These are phyloP conservation scores for Globisporangium spiculum DNA, from an alignment of 352 stramenopile genomes.

Conservation along the genomic window DNA sequence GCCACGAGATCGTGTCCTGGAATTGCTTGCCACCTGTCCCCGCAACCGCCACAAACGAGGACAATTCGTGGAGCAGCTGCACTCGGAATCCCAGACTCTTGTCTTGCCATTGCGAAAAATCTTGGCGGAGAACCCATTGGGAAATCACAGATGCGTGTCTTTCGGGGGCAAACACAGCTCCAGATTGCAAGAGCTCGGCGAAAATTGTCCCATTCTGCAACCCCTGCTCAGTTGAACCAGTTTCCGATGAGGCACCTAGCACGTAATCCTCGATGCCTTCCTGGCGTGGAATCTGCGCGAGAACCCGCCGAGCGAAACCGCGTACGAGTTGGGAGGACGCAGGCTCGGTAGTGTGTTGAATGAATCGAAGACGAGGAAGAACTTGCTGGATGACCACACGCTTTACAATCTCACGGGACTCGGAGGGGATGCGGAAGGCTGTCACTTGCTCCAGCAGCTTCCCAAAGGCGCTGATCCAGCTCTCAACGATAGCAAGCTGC, in stretches of 20 bases:
- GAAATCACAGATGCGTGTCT: conserved; percentile 11
- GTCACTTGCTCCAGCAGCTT: not conserved
- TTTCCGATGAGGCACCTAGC: not conserved
- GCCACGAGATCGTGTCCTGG: conserved; percentile 14
- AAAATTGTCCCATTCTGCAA: conserved; percentile 12
- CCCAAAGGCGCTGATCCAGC: conserved; percentile 12
- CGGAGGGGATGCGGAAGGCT: not conserved
- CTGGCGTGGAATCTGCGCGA: conserved; percentile 11
- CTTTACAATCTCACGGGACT: conserved; percentile 14
- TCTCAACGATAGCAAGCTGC: not conserved
- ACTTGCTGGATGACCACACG: conserved; percentile 7
- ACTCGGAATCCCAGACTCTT: not conserved
- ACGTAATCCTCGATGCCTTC: conserved; percentile 13
- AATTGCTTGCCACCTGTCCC: conserved; percentile 2
- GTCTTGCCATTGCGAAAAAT: conserved; percentile 16
- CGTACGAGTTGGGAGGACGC: not conserved
- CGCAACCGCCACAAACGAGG: conserved; percentile 7
- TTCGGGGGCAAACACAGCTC: conserved; percentile 7
- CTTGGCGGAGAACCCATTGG: conserved; percentile 21
- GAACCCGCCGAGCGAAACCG: conserved; percentile 9
- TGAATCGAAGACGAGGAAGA: conserved; percentile 4
- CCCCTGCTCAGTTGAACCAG: not conserved
- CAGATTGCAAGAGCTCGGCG: conserved; percentile 11
- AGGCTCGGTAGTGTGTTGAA: not conserved
- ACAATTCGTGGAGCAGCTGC: conserved; percentile 12